Conservation (phyloP, 345 rosid genomes). For the Conringia planisiliqua region DNA sequence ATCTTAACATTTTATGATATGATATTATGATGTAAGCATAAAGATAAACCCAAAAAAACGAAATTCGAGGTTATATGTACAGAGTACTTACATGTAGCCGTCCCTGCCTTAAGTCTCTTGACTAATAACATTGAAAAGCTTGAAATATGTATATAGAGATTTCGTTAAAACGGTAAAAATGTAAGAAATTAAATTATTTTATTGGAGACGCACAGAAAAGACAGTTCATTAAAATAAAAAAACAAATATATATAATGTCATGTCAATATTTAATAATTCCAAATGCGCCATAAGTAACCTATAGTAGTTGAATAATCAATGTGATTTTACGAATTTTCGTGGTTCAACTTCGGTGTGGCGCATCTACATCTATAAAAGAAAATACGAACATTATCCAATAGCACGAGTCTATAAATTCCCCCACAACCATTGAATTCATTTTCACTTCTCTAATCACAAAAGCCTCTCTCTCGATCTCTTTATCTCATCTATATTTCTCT, state of each 20-base stretch:
- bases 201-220: background rate
- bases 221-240: background rate
- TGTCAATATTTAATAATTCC: background rate
- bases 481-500: background rate
- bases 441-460: constrained; percentile 13
- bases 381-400: constrained; percentile 22
- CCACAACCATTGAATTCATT: constrained; percentile 4
- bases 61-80: background rate
- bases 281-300: background rate
- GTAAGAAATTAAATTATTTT: background rate
- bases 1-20: background rate
- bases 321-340: background rate
- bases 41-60: background rate
- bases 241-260: background rate
- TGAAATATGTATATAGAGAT: background rate
- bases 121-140: background rate
- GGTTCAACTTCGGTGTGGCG: constrained; percentile 9
- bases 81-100: background rate
- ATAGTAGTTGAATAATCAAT: constrained; percentile 13
- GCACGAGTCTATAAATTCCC: constrained; percentile 14
- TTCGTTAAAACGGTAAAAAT: background rate
- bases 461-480: background rate
- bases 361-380: background rate
- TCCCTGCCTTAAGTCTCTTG: background rate
- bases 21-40: background rate